phyloP scores from a whole-genome alignment of 2,329 filamentous ascomycete genomes.

The Penicillium paneum region DNA sequence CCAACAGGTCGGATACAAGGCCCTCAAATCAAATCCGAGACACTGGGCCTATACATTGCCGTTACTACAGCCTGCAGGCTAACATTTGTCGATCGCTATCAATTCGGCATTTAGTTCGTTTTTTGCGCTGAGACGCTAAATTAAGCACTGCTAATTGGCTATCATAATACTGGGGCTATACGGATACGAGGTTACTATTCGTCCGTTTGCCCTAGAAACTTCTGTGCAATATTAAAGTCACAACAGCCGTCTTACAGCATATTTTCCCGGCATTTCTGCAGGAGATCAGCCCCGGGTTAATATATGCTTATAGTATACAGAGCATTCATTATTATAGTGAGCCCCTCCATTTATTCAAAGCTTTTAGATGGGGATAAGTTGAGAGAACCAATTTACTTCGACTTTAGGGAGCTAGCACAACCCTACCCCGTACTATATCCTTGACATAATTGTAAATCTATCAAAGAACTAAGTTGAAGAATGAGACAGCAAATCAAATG shows the following conservation, averaged over 20 bases:
- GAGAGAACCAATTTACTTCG: background rate
- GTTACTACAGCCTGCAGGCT: background rate
- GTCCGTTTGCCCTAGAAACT: background rate
- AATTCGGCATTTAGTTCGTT: background rate
- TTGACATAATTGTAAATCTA: background rate
- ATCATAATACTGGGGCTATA: background rate
- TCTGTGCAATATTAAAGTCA: background rate
- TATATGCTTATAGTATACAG: background rate
- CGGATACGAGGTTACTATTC: background rate
- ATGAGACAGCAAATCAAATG: background rate
- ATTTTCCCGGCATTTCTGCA: background rate
- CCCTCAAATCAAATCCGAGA: background rate
- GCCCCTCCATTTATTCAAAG: background rate
- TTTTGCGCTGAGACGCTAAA: background rate
- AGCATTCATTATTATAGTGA: background rate
- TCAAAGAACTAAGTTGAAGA: background rate
- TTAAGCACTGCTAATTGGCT: background rate
- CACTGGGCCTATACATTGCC: background rate
- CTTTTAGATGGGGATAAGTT: background rate
- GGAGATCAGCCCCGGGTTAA: background rate
- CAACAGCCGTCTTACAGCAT: background rate
- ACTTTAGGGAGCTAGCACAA: background rate
- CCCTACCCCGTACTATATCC: background rate
- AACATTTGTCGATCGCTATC: constrained; percentile 4
- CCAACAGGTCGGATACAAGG: background rate